Evolutionary conservation across 257 asterid genomes (phyloP).

Genomic region (Jaltomata sinuosa): DNA sequence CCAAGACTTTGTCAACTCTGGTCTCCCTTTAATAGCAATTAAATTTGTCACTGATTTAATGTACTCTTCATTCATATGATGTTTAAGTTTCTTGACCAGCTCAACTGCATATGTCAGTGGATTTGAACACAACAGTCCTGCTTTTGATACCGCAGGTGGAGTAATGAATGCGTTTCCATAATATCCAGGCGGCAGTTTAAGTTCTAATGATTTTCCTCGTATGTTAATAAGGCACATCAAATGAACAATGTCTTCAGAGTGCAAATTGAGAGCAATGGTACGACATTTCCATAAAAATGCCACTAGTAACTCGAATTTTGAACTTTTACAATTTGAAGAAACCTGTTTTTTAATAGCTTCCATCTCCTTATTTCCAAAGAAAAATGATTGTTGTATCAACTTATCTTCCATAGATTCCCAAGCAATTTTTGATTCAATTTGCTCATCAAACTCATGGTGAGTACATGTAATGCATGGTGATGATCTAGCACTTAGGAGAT

Average conservation of each 20-base stretch:
- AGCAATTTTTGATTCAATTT: not conserved
- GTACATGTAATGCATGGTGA: not conserved
- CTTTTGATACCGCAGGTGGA: not conserved
- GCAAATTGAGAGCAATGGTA: not conserved
- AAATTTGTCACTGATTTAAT: not conserved
- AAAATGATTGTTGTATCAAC: not conserved
- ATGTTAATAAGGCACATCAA: not conserved
- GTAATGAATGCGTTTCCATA: conserved; percentile 7
- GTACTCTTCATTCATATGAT: conserved; percentile 4
- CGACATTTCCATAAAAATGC: conserved; percentile 7
- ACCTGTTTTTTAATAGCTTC: not conserved
- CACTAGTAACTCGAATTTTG: not conserved
- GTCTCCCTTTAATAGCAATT: conserved; percentile 3
- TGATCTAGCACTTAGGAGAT: not conserved
- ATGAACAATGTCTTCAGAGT: not conserved
- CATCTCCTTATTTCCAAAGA: conserved; percentile 8
- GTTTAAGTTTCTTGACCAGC: not conserved
- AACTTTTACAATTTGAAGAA: not conserved
- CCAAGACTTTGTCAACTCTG: not conserved
- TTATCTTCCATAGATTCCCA: not conserved
- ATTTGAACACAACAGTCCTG: not conserved
- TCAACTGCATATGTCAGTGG: conserved; percentile 7
- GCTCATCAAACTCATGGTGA: conserved; percentile 10
- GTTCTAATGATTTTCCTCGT: not conserved
- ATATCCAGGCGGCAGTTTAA: not conserved